Base-by-base conservation (phyloP, 2,329 filamentous ascomycete genomes). In the Pseudopyrenochaeta lycopersici region DNA sequence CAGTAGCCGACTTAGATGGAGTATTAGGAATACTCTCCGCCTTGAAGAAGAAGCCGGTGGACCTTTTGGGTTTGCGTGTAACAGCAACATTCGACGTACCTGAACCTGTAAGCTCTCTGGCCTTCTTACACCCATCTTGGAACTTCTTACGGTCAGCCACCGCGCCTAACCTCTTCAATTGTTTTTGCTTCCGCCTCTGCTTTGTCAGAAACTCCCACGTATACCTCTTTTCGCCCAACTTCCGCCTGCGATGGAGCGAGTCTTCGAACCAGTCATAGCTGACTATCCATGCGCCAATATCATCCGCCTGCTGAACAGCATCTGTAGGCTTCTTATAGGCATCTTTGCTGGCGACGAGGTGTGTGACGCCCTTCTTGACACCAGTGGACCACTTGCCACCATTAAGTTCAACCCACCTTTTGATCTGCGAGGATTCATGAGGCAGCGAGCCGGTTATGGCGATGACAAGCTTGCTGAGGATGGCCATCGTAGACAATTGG, bases 331-430 rank as follows among this genome's bases (percentile, higher is more conserved):
- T 74, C 56, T 83, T 81, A 73, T 86, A 92, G 14, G 88, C 84
- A 30, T 86, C 81, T 44, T 83, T 78, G 0, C 85, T 86, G 48
- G 86, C 85, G 18, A 97, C 81, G 0, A 97, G 77, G 74, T 96
- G 92, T 0, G 92, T 96, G 9, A 89, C 85, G 0, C 78, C 65
- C 0, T 79, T 70, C 21, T 79, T 80, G 15, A 91, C 75, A 0
- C 80, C 76, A 1, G 78, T 70, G 0, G 78, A 75, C 68, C 87
- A 89, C 1, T 52, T 72, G 1, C 90, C 92, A 6, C 85, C 86
- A 52, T 89, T 85, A 3, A 79, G 68, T 3, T 78, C 77, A 9
- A 91, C 81, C 90, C 91, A 96, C 33, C 79, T 78, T 31, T 81
- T 81, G 31, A 95, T 81, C 36, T 90, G 84, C 1, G 83, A 78